Percentiles rank a stretch among this genome's conserved stretches.
Evolutionary conservation across 306 rosid species (phyloP).

Genomic region (Prunus mira): DNA sequence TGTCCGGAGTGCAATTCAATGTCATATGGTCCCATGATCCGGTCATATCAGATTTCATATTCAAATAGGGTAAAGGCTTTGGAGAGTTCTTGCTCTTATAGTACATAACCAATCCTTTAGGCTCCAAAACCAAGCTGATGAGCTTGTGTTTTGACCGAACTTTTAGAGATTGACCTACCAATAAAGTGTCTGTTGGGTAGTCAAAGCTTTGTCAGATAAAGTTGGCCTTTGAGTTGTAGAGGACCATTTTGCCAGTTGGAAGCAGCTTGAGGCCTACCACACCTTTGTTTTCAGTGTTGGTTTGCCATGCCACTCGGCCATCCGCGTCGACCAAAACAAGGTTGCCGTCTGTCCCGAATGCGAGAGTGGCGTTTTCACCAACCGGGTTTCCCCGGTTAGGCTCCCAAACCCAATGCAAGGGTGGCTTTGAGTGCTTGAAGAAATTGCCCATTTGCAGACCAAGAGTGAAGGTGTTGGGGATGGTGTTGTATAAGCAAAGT

Average conservation of each 20-base stretch:
- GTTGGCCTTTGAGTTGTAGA: constrained; percentile 42
- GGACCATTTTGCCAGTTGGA: constrained; percentile 61
- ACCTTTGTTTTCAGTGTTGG: constrained; percentile 55
- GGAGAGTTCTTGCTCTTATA: constrained; percentile 55
- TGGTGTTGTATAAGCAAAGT: constrained; percentile 62
- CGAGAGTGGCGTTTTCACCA: constrained; percentile 52
- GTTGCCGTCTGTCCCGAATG: constrained; percentile 63
- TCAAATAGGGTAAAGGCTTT: constrained; percentile 42
- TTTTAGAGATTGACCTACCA: constrained; percentile 55
- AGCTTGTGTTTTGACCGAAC: constrained; percentile 34
- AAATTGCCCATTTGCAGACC: constrained; percentile 49
- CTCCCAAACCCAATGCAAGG: constrained; percentile 72
- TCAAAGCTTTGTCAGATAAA: constrained; percentile 79
- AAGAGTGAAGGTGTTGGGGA: constrained; percentile 60
- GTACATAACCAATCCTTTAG: constrained; percentile 47
- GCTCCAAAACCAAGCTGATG: constrained; percentile 55
- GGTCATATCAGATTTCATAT: neutral
- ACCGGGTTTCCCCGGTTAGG: constrained; percentile 71
- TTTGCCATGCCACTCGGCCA: constrained; percentile 67
- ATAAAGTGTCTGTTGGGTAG: constrained; percentile 62
- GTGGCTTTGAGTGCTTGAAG: constrained; percentile 38
- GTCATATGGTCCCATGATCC: constrained; percentile 34
- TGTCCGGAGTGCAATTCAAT: constrained; percentile 22
- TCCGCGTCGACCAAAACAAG: constrained; percentile 51
- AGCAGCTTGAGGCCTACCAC: constrained; percentile 56